A percentile compares a stretch with the other conserved stretches of the same genome.
phyloP scores from a whole-genome alignment of 805 yeast genomes.

The Torulaspora indica region DNA sequence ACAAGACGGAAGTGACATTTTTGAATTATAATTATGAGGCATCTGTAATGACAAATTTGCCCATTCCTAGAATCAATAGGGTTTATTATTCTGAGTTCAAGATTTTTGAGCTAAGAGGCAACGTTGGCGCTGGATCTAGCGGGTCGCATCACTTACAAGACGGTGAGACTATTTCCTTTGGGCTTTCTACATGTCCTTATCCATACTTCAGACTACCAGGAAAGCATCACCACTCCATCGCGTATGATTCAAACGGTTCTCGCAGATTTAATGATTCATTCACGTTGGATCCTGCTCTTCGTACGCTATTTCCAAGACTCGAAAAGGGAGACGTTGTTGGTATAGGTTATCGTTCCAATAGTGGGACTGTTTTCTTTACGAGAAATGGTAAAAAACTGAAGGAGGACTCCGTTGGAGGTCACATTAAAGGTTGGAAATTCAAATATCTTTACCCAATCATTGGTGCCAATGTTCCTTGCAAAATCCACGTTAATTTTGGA shows the following conservation, averaged over 20 bases:
- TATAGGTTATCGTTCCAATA: slow-evolving; percentile 75
- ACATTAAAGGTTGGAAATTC: slow-evolving; percentile 63
- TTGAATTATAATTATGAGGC: slow-evolving; percentile 54
- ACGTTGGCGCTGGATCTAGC: slow-evolving; percentile 29
- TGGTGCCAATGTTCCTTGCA: slow-evolving; percentile 79
- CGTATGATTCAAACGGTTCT: slow-evolving; percentile 84
- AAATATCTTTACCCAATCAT: slow-evolving; percentile 78
- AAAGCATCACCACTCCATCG: slow-evolving; percentile 72
- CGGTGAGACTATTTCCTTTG: slow-evolving; percentile 60
- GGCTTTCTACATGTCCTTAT: slow-evolving; percentile 81
- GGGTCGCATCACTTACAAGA: slow-evolving; percentile 23
- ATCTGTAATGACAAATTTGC: slow-evolving; percentile 74
- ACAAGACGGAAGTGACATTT: slow-evolving; percentile 58
- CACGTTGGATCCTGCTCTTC: slow-evolving; percentile 40
- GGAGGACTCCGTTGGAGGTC: slow-evolving; percentile 79
- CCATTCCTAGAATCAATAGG: slow-evolving; percentile 75
- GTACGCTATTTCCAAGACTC: slow-evolving; percentile 52
- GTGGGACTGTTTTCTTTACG: slow-evolving; percentile 88
- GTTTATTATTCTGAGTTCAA: slow-evolving; percentile 88
- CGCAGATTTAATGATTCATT: slow-evolving; percentile 80
- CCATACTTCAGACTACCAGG: slow-evolving; percentile 95
- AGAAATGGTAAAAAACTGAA: slow-evolving; percentile 86
- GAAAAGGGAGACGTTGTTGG: slow-evolving; percentile 90
- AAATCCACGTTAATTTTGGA: slow-evolving; percentile 85
- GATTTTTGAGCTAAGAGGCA: slow-evolving; percentile 61